A percentile compares a stretch with the other conserved stretches of the same genome.
Conservation (phyloP, 2,329 filamentous ascomycete genomes). For the Pseudocercospora fijiensis region DNA sequence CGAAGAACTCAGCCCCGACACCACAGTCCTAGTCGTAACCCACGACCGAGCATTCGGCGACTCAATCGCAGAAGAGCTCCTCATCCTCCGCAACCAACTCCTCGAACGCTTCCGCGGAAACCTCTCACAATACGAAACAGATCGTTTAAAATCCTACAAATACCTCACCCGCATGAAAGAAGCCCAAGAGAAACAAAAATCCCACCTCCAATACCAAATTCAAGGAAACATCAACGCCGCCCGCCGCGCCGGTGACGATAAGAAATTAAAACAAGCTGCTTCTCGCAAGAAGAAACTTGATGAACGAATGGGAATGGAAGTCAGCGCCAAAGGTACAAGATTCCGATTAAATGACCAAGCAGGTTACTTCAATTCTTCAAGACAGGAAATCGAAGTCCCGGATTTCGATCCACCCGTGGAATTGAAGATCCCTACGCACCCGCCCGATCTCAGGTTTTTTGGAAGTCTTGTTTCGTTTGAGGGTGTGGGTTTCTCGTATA, state of each 20-base stretch:
- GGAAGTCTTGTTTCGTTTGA: slow-evolving; percentile 71
- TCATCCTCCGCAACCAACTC: slow-evolving; percentile 70
- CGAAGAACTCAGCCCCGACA: slow-evolving; percentile 52
- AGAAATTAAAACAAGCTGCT: slow-evolving; percentile 82
- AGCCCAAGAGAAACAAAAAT: slow-evolving; percentile 75
- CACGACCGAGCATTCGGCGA: slow-evolving; percentile 82
- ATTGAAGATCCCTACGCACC: slow-evolving; percentile 55
- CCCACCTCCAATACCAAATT: slow-evolving; percentile 78
- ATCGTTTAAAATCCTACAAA: slow-evolving; percentile 42
- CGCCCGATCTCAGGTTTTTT: slow-evolving; percentile 49
- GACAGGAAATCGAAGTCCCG: slow-evolving; percentile 71
- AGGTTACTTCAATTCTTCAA: slow-evolving; percentile 55
- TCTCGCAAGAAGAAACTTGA: slow-evolving; percentile 82
- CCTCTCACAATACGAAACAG: slow-evolving; percentile 69
- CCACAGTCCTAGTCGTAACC: slow-evolving; percentile 74
- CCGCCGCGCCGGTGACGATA: slow-evolving; percentile 75
- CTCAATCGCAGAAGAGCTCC: slow-evolving; percentile 70
- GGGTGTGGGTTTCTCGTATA: slow-evolving; percentile 65
- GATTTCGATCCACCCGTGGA: slow-evolving; percentile 57
- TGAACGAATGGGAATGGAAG: slow-evolving; percentile 74
- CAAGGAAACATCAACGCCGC: slow-evolving; percentile 71
- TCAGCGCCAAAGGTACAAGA: slow-evolving; percentile 66
- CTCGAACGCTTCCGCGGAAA: slow-evolving; percentile 75
- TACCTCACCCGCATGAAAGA: slow-evolving; percentile 75
- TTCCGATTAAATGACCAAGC: slow-evolving; percentile 78